Evolutionary conservation across 2,329 filamentous ascomycete genomes (phyloP).

Genomic region (Anthostomella pinea): DNA sequence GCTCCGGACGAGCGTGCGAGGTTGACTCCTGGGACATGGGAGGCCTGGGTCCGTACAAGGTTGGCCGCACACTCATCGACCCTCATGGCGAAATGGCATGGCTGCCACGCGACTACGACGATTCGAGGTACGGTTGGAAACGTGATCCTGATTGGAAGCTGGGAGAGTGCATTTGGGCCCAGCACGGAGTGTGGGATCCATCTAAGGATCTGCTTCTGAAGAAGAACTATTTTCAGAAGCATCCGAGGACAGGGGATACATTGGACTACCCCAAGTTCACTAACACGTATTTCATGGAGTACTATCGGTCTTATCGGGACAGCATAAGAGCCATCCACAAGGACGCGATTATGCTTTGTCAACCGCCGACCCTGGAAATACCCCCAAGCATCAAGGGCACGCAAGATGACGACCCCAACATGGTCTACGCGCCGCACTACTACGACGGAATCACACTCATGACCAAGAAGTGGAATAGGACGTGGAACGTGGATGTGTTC

Average conservation of each 20-base stretch:
- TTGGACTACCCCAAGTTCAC: conserved; percentile 85
- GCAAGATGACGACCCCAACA: conserved; percentile 79
- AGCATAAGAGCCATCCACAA: conserved; percentile 74
- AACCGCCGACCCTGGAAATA: conserved; percentile 88
- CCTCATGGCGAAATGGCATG: conserved; percentile 83
- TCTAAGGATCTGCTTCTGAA: conserved; percentile 70
- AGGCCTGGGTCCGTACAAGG: conserved; percentile 86
- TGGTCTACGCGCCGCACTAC: conserved; percentile 93
- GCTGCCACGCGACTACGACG: conserved; percentile 80
- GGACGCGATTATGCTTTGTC: conserved; percentile 82
- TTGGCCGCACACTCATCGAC: conserved; percentile 78
- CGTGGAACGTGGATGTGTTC: conserved; percentile 95
- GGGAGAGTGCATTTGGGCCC: conserved; percentile 95
- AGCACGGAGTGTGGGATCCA: conserved; percentile 93
- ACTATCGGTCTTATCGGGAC: conserved; percentile 74
- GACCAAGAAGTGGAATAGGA: conserved; percentile 98
- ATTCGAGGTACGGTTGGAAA: conserved; percentile 85
- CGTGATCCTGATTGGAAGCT: conserved; percentile 85
- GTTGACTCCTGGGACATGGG: conserved; percentile 93
- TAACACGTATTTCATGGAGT: conserved; percentile 86
- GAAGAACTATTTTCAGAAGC: conserved; percentile 84
- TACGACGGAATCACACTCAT: conserved; percentile 96
- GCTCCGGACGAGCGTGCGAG: conserved; percentile 87
- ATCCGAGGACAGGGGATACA: conserved; percentile 68
- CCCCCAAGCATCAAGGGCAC: conserved; percentile 87